Evolutionary conservation across 2,329 filamentous ascomycete genomes (phyloP).

Genomic region (Stachybotrys elegans): DNA sequence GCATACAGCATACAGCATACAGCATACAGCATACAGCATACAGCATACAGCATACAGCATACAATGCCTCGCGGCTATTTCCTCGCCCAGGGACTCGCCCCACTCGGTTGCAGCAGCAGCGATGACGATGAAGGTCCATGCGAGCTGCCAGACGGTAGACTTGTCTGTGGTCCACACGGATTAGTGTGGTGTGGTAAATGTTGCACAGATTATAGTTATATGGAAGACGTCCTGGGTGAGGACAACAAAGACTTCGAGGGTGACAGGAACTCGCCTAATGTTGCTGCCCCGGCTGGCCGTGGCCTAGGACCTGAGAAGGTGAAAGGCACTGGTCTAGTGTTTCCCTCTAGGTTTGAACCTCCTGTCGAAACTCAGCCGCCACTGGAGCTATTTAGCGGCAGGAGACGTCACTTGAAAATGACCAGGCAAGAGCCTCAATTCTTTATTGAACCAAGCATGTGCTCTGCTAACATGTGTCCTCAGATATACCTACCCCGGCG

Average conservation of each 20-base stretch:
- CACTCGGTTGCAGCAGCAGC: conserved; percentile 7
- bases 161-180: conserved; percentile 29
- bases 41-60: not conserved
- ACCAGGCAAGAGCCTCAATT: not conserved
- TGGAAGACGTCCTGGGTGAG: conserved; percentile 18
- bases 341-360: not conserved
- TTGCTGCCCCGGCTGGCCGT: not conserved
- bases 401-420: not conserved
- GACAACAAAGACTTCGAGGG: conserved; percentile 8
- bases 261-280: not conserved
- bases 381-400: not conserved
- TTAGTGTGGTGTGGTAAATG: conserved; percentile 25
- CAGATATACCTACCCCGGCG: not conserved
- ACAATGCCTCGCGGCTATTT: conserved; percentile 9
- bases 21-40: too few species aligned
- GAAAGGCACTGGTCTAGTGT: not conserved
- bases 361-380: not conserved
- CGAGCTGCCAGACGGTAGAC: conserved; percentile 26
- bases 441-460: not conserved
- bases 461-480: not conserved
- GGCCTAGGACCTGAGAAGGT: not conserved
- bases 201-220: conserved; percentile 29
- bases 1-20: too few species aligned
- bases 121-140: conserved; percentile 28
- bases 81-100: conserved; percentile 8